Percentiles rank a stretch among this genome's conserved stretches.
These are phyloP conservation scores for Ophiostoma perfectum DNA, from an alignment of 2,329 filamentous ascomycete genomes.

Conservation along the genomic window DNA sequence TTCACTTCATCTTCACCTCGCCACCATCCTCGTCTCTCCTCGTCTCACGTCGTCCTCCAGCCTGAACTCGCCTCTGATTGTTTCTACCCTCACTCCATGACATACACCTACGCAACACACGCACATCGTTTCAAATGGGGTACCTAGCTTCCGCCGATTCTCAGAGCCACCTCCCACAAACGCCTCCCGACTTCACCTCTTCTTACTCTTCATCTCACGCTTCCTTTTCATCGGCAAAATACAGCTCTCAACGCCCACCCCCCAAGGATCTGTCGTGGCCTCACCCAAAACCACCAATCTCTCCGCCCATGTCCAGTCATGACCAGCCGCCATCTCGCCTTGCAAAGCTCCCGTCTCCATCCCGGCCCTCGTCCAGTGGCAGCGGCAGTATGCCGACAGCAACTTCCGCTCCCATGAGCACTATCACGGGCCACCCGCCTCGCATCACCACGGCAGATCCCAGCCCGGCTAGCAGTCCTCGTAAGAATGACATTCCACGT, in stretches of 20 bases:
- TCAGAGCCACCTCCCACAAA: constrained; percentile 49
- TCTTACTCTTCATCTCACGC: not conserved
- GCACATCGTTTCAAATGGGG: constrained; percentile 47
- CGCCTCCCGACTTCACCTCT: constrained; percentile 48
- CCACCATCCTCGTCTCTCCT: not conserved
- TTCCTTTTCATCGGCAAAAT: constrained; percentile 9
- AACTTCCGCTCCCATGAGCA: constrained; percentile 31
- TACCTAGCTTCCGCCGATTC: constrained; percentile 47
- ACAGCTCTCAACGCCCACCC: not conserved
- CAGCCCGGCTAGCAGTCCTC: constrained; percentile 10
- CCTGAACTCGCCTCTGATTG: too few species aligned
- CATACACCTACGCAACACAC: constrained; percentile 12
- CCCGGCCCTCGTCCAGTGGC: constrained; percentile 26
- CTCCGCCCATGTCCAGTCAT: constrained; percentile 56
- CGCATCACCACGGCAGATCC: constrained; percentile 3
- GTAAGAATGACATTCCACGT: not conserved
- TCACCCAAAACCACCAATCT: constrained; percentile 40
- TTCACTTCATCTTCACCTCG: not conserved
- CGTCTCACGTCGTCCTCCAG: not conserved
- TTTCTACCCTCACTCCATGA: not conserved
- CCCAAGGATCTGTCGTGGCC: constrained; percentile 44
- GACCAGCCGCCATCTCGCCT: constrained; percentile 38
- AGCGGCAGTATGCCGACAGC: constrained; percentile 27
- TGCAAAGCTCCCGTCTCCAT: constrained; percentile 6
- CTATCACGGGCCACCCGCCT: constrained; percentile 34